phyloP scores from a whole-genome alignment of 1,139 yeast species.

The Blastobotrys capitulatus region DNA sequence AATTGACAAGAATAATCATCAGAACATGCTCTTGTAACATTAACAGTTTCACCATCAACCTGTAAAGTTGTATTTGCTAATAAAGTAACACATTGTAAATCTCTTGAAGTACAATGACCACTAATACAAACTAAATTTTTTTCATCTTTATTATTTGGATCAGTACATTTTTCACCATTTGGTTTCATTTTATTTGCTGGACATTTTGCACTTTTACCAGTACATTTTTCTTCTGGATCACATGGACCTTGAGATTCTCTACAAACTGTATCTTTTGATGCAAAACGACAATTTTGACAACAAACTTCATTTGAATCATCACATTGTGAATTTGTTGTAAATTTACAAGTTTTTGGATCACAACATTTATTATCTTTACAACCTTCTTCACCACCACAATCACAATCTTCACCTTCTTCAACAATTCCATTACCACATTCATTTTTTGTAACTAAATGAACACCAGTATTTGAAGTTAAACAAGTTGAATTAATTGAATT shows the following conservation, averaged over 20 bases:
- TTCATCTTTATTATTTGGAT: conserved; percentile 16
- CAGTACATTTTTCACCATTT: conserved; percentile 31
- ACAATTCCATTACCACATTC: conserved; percentile 40
- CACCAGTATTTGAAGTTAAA: conserved; percentile 32
- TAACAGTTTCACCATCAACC: conserved; percentile 24
- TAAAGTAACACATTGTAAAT: conserved; percentile 32
- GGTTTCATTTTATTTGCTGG: conserved; percentile 28
- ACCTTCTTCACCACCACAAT: conserved; percentile 37
- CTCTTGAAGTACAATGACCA: conserved; percentile 38
- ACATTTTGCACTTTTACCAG: conserved; percentile 35
- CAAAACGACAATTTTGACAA: conserved; percentile 33
- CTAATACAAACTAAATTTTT: conserved; percentile 31
- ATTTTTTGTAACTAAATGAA: conserved; percentile 30
- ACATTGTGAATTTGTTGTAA: conserved; percentile 33
- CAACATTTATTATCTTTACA: conserved; percentile 34
- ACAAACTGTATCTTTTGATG: conserved; percentile 30
- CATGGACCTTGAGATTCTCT: conserved; percentile 35
- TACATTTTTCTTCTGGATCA: conserved; percentile 35
- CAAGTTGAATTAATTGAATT: conserved; percentile 33
- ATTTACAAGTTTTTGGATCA: conserved; percentile 36
- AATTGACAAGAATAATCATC: conserved; percentile 31
- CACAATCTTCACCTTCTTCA: conserved; percentile 40
- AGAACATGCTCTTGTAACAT: conserved; percentile 30
- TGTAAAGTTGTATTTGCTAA: conserved; percentile 28
- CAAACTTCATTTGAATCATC: conserved; percentile 36